Base-by-base conservation (phyloP, 2,329 filamentous ascomycete genomes). In the Fusarium falciforme region DNA sequence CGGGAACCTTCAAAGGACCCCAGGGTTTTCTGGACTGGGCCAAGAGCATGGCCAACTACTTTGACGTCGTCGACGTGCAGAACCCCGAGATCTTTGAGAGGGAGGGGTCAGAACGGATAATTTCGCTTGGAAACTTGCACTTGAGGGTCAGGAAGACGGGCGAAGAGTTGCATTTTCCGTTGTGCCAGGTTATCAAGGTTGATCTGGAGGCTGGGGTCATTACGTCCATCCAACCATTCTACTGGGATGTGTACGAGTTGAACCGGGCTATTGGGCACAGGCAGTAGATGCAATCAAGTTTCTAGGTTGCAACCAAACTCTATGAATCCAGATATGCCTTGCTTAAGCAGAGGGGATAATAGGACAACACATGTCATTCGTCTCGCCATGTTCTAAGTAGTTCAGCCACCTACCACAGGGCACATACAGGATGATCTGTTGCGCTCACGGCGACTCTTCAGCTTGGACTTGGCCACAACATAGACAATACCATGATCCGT, bases 191-290 rank as follows among this genome's bases (percentile, higher is more conserved):
- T 9, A 60, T 82, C 8, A 80, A 72, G 11, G 78, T 83, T 35
- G 81, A 83, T 68, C 52, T 80, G 16, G 78, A 80, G 20, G 78
- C 76, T 9, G 81, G 80, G 2, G 70, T 77, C 12, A 79, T 83
- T 27, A 71, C 71, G 14, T 74, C 78, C 27, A 79, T 83, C 0
- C 77, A 74, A 61, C 77, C 81, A 1, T 83, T 82, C 64, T 83
- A 83, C 52, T 83, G 82, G 81, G 79, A 83, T 66, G 80, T 83
- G 2, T 64, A 78, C 6, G 67, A 68, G 17, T 3, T 77, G 17
- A 79, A 77, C 57, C 67, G 67, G 31, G 74, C 75, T 7, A 60
- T 79, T 35, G 74, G 68, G 4, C 63, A 77, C 27, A 72, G 49
- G 7, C 70, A 71, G 3, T 70, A 64, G 27, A n/a, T 35, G 20